Base-by-base conservation (phyloP, 768 basidiomycete genomes). In the Termitomyces sp. region DNA sequence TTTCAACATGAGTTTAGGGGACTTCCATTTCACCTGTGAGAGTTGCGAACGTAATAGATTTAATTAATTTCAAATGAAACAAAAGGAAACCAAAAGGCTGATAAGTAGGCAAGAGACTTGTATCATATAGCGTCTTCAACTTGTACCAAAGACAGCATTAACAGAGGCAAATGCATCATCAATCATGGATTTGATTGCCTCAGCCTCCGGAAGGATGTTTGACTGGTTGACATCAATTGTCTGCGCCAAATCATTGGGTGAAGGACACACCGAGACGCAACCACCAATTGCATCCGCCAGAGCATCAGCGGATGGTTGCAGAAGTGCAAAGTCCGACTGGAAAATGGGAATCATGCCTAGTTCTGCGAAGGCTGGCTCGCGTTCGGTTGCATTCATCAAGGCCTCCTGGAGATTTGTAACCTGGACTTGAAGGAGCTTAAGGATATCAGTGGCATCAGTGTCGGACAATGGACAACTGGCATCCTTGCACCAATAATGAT, bases 271-370 rank as follows among this genome's bases (percentile, higher is more conserved):
- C 5, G 71, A 70, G 4, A 68, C 66, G 43, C 54, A 54, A 24
- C 45, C 62, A 48, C 69, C 63, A 16, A 73, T 54, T 10, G 70
- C 68, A 9, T 42, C 56, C 9, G 61, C 54, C 55, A 73, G 68
- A 14, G 53, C 56, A 28, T 45, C 51, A 6, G 66, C 69, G 36
- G 43, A 54, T 20, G 58, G 46, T 12, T 66, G 63, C 45, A 75
- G 64, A n/a, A 50, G 60, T 12, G 52, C 51, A 5, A 75, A 65
- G 56, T 75, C 74, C 48, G 61, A 51, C 14, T 63, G 60, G 45
- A 75, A 63, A 22, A 75, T 58, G 18, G 70, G 66, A 22, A 70
- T 59, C 36, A 71, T 38, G n/a, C 70, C 71, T 43, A 72, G 58
- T 18, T 62, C 66, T 47, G 43, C 40, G 46, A 75, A 70, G 3